Percentiles rank a stretch among this genome's conserved stretches.
phyloP scores from a whole-genome alignment of 441 rosid genomes.

The Euphorbia celastroides region DNA sequence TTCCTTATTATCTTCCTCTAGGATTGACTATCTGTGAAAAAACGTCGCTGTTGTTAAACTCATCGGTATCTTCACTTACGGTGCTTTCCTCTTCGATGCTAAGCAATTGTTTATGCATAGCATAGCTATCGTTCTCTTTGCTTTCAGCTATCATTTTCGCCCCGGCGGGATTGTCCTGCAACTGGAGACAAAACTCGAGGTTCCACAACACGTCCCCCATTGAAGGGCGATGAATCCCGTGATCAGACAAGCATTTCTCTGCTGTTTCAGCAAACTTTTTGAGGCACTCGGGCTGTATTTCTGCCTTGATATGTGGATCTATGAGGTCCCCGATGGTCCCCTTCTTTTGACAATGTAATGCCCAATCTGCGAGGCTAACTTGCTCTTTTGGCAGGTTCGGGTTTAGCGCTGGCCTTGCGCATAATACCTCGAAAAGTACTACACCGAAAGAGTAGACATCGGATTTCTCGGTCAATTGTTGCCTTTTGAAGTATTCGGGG shows the following conservation, averaged over 20 bases:
- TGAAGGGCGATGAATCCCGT: slow-evolving; percentile 77
- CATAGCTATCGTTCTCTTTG: slow-evolving; percentile 30
- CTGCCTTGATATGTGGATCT: slow-evolving; percentile 50
- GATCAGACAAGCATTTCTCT: slow-evolving; percentile 62
- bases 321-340: slow-evolving; percentile 47
- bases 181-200: slow-evolving; percentile 78
- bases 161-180: slow-evolving; percentile 79
- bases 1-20: slow-evolving; percentile 57
- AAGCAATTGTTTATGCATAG: slow-evolving; percentile 50
- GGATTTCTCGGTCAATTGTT: slow-evolving; percentile 69
- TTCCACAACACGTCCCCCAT: slow-evolving; percentile 98
- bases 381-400: slow-evolving; percentile 67
- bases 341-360: slow-evolving; percentile 44
- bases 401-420: slow-evolving; percentile 63
- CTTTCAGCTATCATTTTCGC: slow-evolving; percentile 46
- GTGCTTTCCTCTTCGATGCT: slow-evolving; percentile 75
- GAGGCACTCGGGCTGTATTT: slow-evolving; percentile 47
- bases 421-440: slow-evolving; percentile 59
- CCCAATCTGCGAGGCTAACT: slow-evolving; percentile 78
- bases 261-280: slow-evolving; percentile 71
- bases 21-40: slow-evolving; percentile 94
- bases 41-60: slow-evolving; percentile 62
- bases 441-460: slow-evolving; percentile 83
- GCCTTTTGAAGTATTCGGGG: slow-evolving; percentile 72
- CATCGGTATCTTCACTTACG: slow-evolving; percentile 71